Conservation (phyloP, 768 basidiomycete genomes). For the Leccinum sublutescens region DNA sequence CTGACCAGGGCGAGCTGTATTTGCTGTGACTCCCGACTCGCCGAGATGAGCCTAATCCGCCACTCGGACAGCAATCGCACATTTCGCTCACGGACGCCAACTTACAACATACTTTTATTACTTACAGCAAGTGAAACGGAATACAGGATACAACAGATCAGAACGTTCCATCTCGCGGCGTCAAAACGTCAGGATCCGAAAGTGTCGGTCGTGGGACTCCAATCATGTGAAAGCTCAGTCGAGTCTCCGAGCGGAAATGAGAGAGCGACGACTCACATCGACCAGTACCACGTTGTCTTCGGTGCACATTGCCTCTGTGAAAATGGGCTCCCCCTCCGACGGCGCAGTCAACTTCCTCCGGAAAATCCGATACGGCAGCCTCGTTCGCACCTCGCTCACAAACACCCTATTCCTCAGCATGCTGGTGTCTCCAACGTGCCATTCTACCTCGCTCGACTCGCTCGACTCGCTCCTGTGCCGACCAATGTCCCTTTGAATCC, state of each 20-base stretch:
- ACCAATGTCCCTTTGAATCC: conserved; percentile 30
- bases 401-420: conserved; percentile 39
- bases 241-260: not conserved
- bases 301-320: conserved; percentile 46
- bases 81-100: conserved; percentile 12
- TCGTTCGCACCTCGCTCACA: conserved; percentile 39
- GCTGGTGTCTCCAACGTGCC: conserved; percentile 26
- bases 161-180: not conserved
- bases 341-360: conserved; percentile 20
- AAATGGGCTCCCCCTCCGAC: conserved; percentile 8
- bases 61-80: conserved; percentile 23
- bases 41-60: conserved; percentile 22
- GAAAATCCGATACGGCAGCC: conserved; percentile 45
- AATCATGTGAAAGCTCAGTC: not conserved
- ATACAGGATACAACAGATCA: not conserved
- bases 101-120: not conserved
- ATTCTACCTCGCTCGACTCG: conserved; percentile 15
- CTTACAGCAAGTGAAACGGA: not conserved
- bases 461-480: not conserved
- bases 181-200: conserved; percentile 33
- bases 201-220: conserved; percentile 22
- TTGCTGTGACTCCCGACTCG: conserved; percentile 18
- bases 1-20: conserved; percentile 26
- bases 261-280: conserved; percentile 33
- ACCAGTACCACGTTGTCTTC: conserved; percentile 57